These are phyloP conservation scores for Takakia lepidozioides DNA, from an alignment of 225 moss, liverwort and hornwort species.

Conservation along the genomic window DNA sequence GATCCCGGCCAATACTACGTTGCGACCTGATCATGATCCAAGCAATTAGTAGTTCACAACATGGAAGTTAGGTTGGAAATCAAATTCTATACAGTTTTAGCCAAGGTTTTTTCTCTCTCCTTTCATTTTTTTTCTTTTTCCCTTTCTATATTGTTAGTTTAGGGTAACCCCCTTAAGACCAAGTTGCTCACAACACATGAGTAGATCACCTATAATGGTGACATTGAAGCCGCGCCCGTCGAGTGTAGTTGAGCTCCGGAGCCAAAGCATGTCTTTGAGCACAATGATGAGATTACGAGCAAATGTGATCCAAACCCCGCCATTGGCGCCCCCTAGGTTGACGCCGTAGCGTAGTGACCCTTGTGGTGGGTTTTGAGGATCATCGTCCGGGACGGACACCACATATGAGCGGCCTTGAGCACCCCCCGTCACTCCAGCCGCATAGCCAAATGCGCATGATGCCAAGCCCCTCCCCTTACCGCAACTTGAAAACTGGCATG, in stretches of 20 bases:
- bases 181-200: no score
- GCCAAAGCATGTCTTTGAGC: constrained; percentile 66
- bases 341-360: constrained; percentile 70
- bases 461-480: constrained; percentile 57
- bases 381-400: constrained; percentile 45
- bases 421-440: constrained; percentile 67
- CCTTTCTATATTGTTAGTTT: no score
- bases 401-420: constrained; percentile 44
- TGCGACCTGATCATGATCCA: constrained; percentile 16
- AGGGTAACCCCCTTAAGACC: no score
- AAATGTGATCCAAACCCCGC: constrained; percentile 82
- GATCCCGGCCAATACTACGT: constrained; percentile 27
- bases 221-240: constrained; percentile 73
- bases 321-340: constrained; percentile 47
- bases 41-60: no score
- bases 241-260: constrained; percentile 74
- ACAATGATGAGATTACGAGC: constrained; percentile 32
- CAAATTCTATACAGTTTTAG: no score
- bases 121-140: no score
- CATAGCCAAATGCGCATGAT: constrained; percentile 53
- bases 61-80: no score
- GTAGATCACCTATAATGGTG: constrained; percentile 47
- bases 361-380: constrained; percentile 26
- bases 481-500: constrained; percentile 59
- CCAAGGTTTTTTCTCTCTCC: no score